phyloP scores from a whole-genome alignment of 768 basidiomycete genomes.

The Lactarius vividus region DNA sequence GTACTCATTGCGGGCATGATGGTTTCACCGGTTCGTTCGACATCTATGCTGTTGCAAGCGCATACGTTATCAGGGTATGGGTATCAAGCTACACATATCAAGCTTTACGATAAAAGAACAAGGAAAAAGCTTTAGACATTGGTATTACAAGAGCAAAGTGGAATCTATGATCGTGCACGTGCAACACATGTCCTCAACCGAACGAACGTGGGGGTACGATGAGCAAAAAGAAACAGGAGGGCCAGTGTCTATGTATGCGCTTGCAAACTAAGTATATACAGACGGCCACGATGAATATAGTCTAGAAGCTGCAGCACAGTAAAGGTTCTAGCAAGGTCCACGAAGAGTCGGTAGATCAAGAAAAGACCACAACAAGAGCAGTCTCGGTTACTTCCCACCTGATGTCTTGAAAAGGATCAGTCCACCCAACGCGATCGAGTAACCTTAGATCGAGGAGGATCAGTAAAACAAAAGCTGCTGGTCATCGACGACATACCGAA shows the following conservation, averaged over 20 bases:
- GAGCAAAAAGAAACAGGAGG: not conserved
- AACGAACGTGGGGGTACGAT: not conserved
- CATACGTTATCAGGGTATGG: not conserved
- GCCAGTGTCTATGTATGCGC: slow-evolving; percentile 10
- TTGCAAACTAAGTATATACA: slow-evolving; percentile 6
- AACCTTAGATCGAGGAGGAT: slow-evolving; percentile 47
- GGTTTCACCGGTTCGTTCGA: not conserved
- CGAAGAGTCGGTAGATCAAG: not conserved
- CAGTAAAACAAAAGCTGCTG: not conserved
- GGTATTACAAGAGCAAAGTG: not conserved
- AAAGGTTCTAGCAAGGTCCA: not conserved
- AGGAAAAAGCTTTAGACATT: not conserved
- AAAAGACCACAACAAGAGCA: not conserved
- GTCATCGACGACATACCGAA: slow-evolving; percentile 48
- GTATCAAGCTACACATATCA: not conserved
- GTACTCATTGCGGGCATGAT: not conserved
- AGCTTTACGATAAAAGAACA: not conserved
- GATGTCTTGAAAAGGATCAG: slow-evolving; percentile 83
- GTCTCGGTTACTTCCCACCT: slow-evolving; percentile 49
- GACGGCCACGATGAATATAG: not conserved
- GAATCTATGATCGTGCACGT: slow-evolving; percentile 3
- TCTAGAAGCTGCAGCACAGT: not conserved
- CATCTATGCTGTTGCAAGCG: not conserved
- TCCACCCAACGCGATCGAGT: slow-evolving; percentile 83
- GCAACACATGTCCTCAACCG: not conserved